phyloP scores from a whole-genome alignment of 352 stramenopile genomes.

The Pythium folliculosum region DNA sequence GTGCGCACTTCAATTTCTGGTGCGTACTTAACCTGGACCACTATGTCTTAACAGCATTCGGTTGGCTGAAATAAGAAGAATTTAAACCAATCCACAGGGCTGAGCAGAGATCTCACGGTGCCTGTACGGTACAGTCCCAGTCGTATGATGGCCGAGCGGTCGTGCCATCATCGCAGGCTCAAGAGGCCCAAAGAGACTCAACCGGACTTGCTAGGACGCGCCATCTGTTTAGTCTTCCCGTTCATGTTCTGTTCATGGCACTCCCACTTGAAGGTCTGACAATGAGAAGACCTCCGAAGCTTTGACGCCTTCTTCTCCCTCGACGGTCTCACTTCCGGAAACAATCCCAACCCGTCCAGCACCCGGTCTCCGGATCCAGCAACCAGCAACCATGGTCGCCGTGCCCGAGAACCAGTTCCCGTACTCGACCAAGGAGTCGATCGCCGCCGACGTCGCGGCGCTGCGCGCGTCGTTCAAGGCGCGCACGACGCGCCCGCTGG shows the following conservation, averaged over 20 bases:
- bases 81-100: not conserved
- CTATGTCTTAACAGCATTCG: not conserved
- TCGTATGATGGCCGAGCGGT: not conserved
- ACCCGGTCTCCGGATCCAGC: no score
- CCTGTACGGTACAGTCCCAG: no score
- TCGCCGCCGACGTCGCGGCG: constrained; percentile 45
- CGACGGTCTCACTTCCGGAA: no score
- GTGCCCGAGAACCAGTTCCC: constrained; percentile 26
- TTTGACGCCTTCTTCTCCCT: no score
- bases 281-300: no score
- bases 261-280: no score
- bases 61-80: constrained; percentile 5
- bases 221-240: constrained; percentile 7
- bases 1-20: constrained; percentile 4
- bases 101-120: not conserved
- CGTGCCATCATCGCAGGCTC: no score
- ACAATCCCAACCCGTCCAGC: no score
- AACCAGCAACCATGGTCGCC: constrained; percentile 12
- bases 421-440: constrained; percentile 27
- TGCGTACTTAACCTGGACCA: not conserved
- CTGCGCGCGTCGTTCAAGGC: constrained; percentile 53
- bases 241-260: no score
- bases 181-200: no score
- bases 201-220: not conserved
- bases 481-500: constrained; percentile 59